A percentile compares a stretch with the other conserved stretches of the same genome.
phyloP scores from a whole-genome alignment of 805 yeast genomes.

The Middelhovenomyces tepae region DNA sequence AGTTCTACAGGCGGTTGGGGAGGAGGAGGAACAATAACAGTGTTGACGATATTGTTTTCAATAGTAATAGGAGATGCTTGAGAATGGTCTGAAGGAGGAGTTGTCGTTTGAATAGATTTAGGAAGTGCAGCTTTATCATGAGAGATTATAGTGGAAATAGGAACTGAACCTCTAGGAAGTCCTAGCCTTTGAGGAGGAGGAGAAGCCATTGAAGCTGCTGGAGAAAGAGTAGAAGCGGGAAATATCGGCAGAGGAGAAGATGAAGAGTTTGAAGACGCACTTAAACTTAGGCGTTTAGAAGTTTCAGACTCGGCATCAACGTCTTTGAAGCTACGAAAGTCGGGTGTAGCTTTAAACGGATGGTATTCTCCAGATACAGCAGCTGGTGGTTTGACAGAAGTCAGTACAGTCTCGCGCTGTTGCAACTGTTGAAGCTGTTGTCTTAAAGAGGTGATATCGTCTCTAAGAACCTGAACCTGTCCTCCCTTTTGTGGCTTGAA shows the following conservation, averaged over 20 bases:
- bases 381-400: no score
- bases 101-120: conserved; percentile 1
- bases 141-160: neutral
- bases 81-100: conserved; percentile 4
- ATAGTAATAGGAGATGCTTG: conserved; percentile 1
- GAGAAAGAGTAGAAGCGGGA: conserved; percentile 4
- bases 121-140: conserved; percentile 1
- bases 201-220: neutral
- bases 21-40: conserved; percentile 1
- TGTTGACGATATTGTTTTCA: conserved; percentile 4
- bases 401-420: conserved; percentile 13
- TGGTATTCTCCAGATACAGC: no score
- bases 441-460: conserved; percentile 61
- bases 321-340: conserved; percentile 18
- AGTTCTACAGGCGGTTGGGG: no score
- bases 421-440: conserved; percentile 38
- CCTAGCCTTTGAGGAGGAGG: no score
- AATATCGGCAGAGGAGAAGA: conserved; percentile 15
- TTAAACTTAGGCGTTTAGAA: neutral
- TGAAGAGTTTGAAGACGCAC: conserved; percentile 2
- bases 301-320: conserved; percentile 2
- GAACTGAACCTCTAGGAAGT: no score
- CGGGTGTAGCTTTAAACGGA: neutral
- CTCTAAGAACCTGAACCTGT: conserved; percentile 73
- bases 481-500: conserved; percentile 89